Evolutionary conservation across 2,329 filamentous ascomycete species (phyloP).

Genomic region (Acrocalymma vagum): DNA sequence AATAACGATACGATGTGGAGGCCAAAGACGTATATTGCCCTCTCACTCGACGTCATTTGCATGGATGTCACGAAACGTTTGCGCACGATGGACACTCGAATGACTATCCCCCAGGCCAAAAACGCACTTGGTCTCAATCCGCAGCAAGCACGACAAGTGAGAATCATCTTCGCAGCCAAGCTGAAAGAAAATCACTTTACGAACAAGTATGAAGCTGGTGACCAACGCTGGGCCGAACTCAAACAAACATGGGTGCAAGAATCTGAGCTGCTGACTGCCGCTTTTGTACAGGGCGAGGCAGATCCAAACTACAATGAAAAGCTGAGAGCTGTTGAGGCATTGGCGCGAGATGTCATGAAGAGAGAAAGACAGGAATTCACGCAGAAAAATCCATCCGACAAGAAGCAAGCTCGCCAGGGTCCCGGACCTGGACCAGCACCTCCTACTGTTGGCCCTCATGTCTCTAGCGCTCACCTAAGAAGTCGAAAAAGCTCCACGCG

Average conservation of each 20-base stretch:
- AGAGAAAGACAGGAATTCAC: constrained; percentile 73
- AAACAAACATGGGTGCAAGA: constrained; percentile 73
- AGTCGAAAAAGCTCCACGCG: constrained; percentile 26
- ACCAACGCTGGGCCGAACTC: constrained; percentile 75
- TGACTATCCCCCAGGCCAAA: constrained; percentile 79
- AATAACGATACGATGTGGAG: constrained; percentile 33
- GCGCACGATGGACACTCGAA: constrained; percentile 69
- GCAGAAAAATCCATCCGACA: constrained; percentile 61
- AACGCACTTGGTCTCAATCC: constrained; percentile 74
- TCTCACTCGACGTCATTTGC: constrained; percentile 81
- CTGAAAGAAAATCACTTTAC: constrained; percentile 73
- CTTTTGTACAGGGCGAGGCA: constrained; percentile 60
- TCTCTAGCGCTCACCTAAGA: constrained; percentile 36
- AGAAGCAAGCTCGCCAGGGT: constrained; percentile 49
- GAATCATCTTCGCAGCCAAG: constrained; percentile 71
- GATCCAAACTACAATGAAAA: constrained; percentile 65
- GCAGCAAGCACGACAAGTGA: constrained; percentile 71
- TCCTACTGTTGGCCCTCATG: constrained; percentile 28
- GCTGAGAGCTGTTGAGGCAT: constrained; percentile 71
- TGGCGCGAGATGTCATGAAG: constrained; percentile 82
- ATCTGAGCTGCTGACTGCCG: constrained; percentile 63
- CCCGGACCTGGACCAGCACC: constrained; percentile 53
- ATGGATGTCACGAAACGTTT: constrained; percentile 84
- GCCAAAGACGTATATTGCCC: constrained; percentile 64
- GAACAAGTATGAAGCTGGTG: constrained; percentile 76